Conservation (phyloP, 805 yeast species). For the Citeromyces nyonsensis region DNA sequence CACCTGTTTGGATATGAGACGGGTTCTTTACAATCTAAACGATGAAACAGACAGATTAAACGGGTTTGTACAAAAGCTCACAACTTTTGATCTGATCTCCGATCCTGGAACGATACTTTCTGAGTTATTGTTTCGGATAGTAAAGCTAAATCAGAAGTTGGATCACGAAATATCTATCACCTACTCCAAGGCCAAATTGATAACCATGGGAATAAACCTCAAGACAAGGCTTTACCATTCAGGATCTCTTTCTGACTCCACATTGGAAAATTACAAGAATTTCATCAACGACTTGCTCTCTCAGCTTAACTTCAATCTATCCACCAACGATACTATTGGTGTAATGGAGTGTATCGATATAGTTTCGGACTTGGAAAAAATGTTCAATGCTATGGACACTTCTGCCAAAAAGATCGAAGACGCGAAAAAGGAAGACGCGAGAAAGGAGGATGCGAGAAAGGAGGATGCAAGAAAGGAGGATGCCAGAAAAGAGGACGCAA, state of each 20-base stretch:
- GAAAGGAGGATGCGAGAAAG: constrained; percentile 1
- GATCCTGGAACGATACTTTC: constrained; percentile 37
- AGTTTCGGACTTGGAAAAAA: constrained; percentile 55
- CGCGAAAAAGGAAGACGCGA: constrained; percentile 1
- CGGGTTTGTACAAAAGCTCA: constrained; percentile 19
- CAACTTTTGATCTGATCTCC: constrained; percentile 30
- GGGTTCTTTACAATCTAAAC: constrained; percentile 21
- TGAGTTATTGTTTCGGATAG: constrained; percentile 24
- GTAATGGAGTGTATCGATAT: constrained; percentile 55
- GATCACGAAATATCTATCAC: constrained; percentile 37
- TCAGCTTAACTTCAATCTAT: constrained; percentile 41
- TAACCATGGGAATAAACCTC: constrained; percentile 49
- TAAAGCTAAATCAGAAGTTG: constrained; percentile 32
- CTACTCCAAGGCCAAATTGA: constrained; percentile 50
- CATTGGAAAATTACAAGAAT: constrained; percentile 32
- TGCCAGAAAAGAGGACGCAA: constrained; percentile 1
- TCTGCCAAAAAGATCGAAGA: constrained; percentile 1
- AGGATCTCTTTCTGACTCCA: constrained; percentile 19
- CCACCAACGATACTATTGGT: constrained; percentile 34
- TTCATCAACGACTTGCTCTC: constrained; percentile 43
- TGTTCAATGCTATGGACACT: constrained; percentile 42
- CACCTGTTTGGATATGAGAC: constrained; percentile 31
- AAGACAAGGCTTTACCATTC: constrained; percentile 19
- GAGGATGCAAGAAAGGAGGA: constrained; percentile 1
- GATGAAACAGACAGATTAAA: constrained; percentile 31